These are phyloP conservation scores for Puccinia hordei DNA, from an alignment of 1,284 basidiomycete species.

Conservation along the genomic window DNA sequence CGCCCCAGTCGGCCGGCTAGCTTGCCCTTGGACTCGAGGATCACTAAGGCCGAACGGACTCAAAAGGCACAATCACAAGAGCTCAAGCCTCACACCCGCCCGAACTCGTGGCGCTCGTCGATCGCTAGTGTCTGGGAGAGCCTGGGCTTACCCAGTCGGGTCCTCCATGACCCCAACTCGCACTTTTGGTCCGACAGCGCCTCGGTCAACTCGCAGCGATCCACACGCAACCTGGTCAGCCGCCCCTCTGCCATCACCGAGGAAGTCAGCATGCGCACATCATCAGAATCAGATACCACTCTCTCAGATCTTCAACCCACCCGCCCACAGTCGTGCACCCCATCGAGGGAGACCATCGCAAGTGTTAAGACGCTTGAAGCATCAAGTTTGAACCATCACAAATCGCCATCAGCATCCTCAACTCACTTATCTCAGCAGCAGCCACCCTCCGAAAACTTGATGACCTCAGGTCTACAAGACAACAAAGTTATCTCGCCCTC, in stretches of 20 bases:
- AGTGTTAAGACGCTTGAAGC: neutral
- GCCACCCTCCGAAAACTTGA: neutral
- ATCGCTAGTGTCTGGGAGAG: conserved; percentile 39
- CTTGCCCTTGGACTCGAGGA: neutral
- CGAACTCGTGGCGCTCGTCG: conserved; percentile 42
- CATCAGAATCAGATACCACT: neutral
- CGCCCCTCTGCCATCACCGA: conserved; percentile 12
- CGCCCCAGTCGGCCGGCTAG: neutral
- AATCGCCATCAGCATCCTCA: neutral
- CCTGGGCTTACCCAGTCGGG: conserved; percentile 31
- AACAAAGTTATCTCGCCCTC: neutral
- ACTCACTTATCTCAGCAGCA: neutral
- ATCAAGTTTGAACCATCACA: neutral
- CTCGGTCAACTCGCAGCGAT: neutral
- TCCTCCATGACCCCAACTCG: conserved; percentile 23
- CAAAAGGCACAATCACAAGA: neutral
- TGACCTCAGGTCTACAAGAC: neutral
- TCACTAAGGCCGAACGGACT: neutral
- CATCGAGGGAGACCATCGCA: neutral
- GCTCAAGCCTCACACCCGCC: neutral
- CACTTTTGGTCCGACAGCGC: conserved; percentile 13
- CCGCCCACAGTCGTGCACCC: neutral
- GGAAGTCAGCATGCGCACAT: neutral
- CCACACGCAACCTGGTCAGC: neutral
- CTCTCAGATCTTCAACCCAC: neutral